phyloP scores from a whole-genome alignment of 768 basidiomycete species.

The Mycena belliarum region DNA sequence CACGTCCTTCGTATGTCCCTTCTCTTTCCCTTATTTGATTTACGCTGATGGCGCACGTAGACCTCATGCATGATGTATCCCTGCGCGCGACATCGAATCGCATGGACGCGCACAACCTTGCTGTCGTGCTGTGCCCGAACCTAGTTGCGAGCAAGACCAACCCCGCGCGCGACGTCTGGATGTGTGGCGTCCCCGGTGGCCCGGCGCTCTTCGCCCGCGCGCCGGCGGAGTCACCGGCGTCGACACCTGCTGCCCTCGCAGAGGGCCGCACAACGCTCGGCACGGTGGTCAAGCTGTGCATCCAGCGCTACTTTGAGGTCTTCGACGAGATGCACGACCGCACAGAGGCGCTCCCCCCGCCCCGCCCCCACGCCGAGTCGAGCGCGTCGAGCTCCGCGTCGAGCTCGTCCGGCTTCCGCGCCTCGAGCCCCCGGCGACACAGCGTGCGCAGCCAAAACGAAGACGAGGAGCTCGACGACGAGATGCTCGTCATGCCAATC shows the following conservation, averaged over 20 bases:
- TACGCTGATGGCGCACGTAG: constrained; percentile 35
- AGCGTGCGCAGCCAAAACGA: constrained; percentile 42
- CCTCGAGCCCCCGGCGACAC: constrained; percentile 24
- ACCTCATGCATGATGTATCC: constrained; percentile 80
- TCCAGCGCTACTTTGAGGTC: constrained; percentile 81
- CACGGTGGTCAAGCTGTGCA: constrained; percentile 71
- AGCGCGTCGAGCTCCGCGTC: constrained; percentile 23
- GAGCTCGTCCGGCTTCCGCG: neutral
- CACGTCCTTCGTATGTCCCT: constrained; percentile 58
- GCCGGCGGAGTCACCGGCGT: constrained; percentile 12
- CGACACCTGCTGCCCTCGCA: constrained; percentile 29
- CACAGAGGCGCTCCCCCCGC: constrained; percentile 53
- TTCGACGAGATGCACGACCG: constrained; percentile 82
- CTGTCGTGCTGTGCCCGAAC: constrained; percentile 79
- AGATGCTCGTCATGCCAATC: constrained; percentile 72
- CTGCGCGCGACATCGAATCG: constrained; percentile 63
- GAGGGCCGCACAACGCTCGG: constrained; percentile 69
- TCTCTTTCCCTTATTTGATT: neutral
- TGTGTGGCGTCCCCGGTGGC: constrained; percentile 63
- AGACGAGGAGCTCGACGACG: constrained; percentile 77
- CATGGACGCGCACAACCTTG: constrained; percentile 85
- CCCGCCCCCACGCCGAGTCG: constrained; percentile 31
- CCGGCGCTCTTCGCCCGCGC: constrained; percentile 38
- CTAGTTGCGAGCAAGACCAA: constrained; percentile 65
- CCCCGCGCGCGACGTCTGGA: constrained; percentile 69